Percentiles rank a stretch among this genome's conserved stretches.
phyloP scores from a whole-genome alignment of 73 alveolate species.

The Blepharisma japonicum region DNA sequence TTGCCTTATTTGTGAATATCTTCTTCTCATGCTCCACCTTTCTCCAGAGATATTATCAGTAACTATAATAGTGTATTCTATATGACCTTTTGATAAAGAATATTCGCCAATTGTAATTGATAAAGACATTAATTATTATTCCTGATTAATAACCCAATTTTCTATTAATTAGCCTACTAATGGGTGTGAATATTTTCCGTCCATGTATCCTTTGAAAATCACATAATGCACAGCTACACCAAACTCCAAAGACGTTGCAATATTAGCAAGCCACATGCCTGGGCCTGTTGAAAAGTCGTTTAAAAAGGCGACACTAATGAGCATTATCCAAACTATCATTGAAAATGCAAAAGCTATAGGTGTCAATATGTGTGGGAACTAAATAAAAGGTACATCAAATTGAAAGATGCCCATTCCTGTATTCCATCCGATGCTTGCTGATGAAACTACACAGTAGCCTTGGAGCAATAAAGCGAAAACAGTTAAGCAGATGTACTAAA shows the following conservation, averaged over 20 bases:
- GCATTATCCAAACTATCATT: not conserved
- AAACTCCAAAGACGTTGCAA: not conserved
- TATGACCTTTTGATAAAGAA: not conserved
- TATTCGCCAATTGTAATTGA: not conserved
- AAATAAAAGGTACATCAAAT: not conserved
- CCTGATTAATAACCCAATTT: not conserved
- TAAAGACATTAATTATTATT: not conserved
- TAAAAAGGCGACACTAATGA: not conserved
- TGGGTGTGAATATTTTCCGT: not conserved
- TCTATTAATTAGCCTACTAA: not conserved
- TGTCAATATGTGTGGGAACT: not conserved
- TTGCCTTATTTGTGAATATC: conserved; percentile 15
- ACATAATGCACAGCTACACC: not conserved
- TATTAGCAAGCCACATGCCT: not conserved
- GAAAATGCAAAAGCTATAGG: not conserved
- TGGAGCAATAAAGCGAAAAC: conserved; percentile 1
- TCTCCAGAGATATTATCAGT: conserved; percentile 21
- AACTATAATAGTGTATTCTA: not conserved
- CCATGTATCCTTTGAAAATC: not conserved
- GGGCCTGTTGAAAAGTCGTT: not conserved
- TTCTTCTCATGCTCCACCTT: conserved; percentile 29
- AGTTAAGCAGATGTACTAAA: not conserved
- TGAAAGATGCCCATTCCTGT: not conserved
- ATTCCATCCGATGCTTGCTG: not conserved
- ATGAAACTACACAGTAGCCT: not conserved